These are phyloP conservation scores for Pythium periplocum DNA, from an alignment of 352 stramenopile species.

Conservation along the genomic window DNA sequence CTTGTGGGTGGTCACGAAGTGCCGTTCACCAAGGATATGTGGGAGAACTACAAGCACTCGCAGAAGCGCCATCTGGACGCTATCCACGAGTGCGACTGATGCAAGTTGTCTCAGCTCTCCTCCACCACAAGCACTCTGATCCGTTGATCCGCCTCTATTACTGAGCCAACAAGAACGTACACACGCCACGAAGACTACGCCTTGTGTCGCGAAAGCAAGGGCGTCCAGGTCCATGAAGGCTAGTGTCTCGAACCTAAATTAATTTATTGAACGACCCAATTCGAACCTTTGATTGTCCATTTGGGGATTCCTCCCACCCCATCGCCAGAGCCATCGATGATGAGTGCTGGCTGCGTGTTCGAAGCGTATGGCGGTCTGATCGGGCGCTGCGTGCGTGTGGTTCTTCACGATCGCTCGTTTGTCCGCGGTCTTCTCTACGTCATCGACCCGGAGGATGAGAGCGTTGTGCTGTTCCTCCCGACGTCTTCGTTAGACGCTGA, in stretches of 20 bases:
- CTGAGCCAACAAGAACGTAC: neutral
- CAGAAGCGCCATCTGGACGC: neutral
- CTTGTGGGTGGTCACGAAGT: slow-evolving; percentile 37
- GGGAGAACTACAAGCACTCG: slow-evolving; percentile 36
- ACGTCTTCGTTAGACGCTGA: neutral
- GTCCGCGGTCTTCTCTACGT: slow-evolving; percentile 40
- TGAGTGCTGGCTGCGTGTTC: slow-evolving; percentile 18
- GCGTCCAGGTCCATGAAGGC: too few species aligned
- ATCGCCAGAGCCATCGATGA: neutral
- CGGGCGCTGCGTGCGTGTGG: slow-evolving; percentile 28
- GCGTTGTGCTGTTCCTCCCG: slow-evolving; percentile 35
- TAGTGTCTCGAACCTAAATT: neutral
- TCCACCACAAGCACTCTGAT: neutral
- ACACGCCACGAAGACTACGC: too few species aligned
- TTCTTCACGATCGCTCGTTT: slow-evolving; percentile 29
- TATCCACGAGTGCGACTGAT: neutral
- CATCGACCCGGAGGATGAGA: slow-evolving; percentile 50
- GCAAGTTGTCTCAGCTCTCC: too few species aligned
- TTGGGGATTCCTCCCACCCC: neutral
- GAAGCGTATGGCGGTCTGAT: slow-evolving; percentile 22
- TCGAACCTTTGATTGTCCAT: neutral
- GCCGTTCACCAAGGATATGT: slow-evolving; percentile 55
- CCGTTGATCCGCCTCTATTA: neutral
- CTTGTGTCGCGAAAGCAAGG: too few species aligned
- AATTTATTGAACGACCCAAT: neutral